Percentiles rank a stretch among this genome's conserved stretches.
These are phyloP conservation scores for Ambispora gerdemannii DNA, from an alignment of 192 early-diverging fungal species.

Conservation along the genomic window DNA sequence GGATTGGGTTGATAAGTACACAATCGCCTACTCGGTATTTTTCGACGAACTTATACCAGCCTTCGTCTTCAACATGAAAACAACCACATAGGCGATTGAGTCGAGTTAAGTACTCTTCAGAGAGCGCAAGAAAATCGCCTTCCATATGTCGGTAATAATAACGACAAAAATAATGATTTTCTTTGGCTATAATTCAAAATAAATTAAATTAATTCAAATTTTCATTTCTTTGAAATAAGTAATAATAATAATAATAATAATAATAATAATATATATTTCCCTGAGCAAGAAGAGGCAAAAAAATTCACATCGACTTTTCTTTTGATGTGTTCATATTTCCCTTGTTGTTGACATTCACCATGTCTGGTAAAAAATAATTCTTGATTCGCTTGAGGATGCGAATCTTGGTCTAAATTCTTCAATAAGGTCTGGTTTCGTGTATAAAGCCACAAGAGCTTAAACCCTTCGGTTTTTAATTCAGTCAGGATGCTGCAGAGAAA, in stretches of 20 bases:
- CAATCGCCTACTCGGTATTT: slow-evolving; percentile 20
- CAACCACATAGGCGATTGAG: background rate
- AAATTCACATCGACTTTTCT: slow-evolving; percentile 14
- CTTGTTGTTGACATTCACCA: slow-evolving; percentile 12
- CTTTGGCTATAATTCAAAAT: background rate
- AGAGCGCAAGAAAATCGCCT: slow-evolving; percentile 1
- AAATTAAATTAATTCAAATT: background rate
- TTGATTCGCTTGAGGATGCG: background rate
- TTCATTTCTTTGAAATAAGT: background rate
- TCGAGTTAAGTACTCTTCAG: background rate
- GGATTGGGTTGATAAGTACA: background rate
- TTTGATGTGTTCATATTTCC: background rate
- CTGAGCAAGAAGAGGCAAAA: background rate
- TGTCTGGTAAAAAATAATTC: slow-evolving; percentile 24
- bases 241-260: background rate
- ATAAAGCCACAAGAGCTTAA: slow-evolving; percentile 27
- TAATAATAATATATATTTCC: background rate
- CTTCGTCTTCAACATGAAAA: background rate
- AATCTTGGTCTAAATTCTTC: slow-evolving; percentile 8
- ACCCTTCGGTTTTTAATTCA: background rate
- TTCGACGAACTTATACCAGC: background rate
- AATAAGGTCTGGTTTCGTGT: slow-evolving; percentile 9
- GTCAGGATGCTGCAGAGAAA: slow-evolving; percentile 4
- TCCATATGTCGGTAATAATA: slow-evolving; percentile 11
- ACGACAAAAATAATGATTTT: slow-evolving; percentile 11